Percentiles rank a stretch among this genome's conserved stretches.
These are phyloP conservation scores for Termitomyces sp. DNA, from an alignment of 768 basidiomycete genomes.

Conservation along the genomic window DNA sequence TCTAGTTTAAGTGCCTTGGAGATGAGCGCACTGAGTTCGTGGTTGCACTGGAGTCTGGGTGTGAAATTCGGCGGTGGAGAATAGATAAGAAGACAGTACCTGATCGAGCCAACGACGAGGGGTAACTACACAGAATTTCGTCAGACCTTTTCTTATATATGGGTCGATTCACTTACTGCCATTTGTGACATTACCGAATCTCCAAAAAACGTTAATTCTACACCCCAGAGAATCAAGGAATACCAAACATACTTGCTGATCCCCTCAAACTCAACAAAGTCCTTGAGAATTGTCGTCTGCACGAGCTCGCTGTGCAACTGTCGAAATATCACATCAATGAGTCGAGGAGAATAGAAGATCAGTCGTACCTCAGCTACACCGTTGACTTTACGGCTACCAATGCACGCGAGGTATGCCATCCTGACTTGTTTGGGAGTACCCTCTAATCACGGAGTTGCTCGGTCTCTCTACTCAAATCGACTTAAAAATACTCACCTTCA, in stretches of 20 bases:
- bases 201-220: constrained; percentile 13
- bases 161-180: constrained; percentile 56
- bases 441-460: constrained; percentile 39
- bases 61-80: neutral
- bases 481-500: constrained; percentile 46
- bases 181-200: constrained; percentile 89
- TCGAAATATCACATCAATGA: neutral
- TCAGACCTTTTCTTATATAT: neutral
- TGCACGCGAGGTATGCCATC: constrained; percentile 89
- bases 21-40: constrained; percentile 78
- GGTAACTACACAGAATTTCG: constrained; percentile 47
- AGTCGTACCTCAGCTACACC: constrained; percentile 81
- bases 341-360: neutral
- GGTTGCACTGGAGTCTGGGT: constrained; percentile 64
- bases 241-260: constrained; percentile 63
- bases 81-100: constrained; percentile 21
- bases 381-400: constrained; percentile 72
- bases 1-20: constrained; percentile 72
- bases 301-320: constrained; percentile 82
- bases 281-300: constrained; percentile 74
- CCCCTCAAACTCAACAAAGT: constrained; percentile 93
- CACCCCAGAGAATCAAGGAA: neutral
- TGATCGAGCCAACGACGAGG: constrained; percentile 92
- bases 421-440: constrained; percentile 80
- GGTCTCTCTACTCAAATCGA: neutral